These are phyloP conservation scores for Scalesia atractyloides DNA, from an alignment of 129 eudicot species.

Conservation along the genomic window DNA sequence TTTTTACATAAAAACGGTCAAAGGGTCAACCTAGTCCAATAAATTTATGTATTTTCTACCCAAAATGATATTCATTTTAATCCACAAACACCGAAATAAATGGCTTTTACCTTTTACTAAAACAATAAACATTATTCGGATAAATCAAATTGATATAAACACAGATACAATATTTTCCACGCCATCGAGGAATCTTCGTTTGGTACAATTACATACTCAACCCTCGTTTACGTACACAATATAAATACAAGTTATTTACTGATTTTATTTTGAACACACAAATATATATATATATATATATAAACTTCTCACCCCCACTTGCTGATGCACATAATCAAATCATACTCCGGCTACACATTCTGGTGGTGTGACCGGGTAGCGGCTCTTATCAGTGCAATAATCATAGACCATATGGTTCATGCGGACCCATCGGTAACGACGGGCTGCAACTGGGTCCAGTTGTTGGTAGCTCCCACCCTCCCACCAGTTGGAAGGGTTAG, in stretches of 20 bases:
- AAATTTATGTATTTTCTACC: too few species aligned
- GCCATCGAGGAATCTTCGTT: conserved; percentile 12
- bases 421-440: conserved; percentile 80
- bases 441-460: conserved; percentile 59
- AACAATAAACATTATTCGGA: conserved; percentile 3
- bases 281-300: conserved; percentile 8
- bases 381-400: conserved; percentile 78
- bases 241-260: conserved; percentile 15
- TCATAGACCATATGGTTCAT: conserved; percentile 88
- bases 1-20: too few species aligned
- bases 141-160: neutral
- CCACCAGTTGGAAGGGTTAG: conserved; percentile 81
- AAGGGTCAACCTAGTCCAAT: too few species aligned
- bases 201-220: conserved; percentile 27
- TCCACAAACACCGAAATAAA: too few species aligned
- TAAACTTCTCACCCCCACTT: conserved; percentile 5
- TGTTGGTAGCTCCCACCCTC: conserved; percentile 66
- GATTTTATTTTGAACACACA: conserved; percentile 15
- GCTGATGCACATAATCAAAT: conserved; percentile 3
- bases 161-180: conserved; percentile 10
- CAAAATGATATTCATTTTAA: too few species aligned
- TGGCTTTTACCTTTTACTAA: neutral
- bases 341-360: conserved; percentile 74
- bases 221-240: conserved; percentile 12
- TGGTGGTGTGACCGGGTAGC: conserved; percentile 71